Conservation (phyloP, 257 asterid species). For the Solanum megistacrolobum region DNA sequence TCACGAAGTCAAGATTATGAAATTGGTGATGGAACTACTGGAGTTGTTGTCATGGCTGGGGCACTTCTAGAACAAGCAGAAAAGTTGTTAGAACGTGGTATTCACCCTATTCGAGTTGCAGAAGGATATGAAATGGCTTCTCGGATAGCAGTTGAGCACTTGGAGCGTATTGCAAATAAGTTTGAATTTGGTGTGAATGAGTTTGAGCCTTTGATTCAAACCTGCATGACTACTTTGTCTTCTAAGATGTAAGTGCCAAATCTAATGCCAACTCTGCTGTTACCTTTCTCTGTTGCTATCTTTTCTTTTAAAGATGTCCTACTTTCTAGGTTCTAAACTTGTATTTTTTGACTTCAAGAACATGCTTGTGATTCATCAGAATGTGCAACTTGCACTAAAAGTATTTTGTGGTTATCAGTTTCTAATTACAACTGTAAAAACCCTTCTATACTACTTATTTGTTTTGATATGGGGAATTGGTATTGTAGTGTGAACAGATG, state of each 20-base stretch:
- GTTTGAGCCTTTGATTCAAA: slow-evolving; percentile 57
- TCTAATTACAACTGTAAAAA: background rate
- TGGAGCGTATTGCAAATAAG: slow-evolving; percentile 60
- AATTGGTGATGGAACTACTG: slow-evolving; percentile 93
- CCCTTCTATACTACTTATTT: background rate
- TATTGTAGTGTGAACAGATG: slow-evolving; percentile 83
- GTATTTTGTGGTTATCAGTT: background rate
- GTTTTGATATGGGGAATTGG: background rate
- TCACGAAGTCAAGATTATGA: slow-evolving; percentile 90
- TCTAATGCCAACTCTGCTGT: background rate
- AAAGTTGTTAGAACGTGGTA: slow-evolving; percentile 73
- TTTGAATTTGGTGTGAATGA: slow-evolving; percentile 45
- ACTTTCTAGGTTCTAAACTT: background rate
- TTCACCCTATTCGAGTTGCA: slow-evolving; percentile 85
- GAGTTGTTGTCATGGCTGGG: slow-evolving; percentile 97
- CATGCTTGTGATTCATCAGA: background rate
- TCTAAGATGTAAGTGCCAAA: slow-evolving; percentile 75
- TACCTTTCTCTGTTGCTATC: background rate
- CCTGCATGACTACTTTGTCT: slow-evolving; percentile 90
- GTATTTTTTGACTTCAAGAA: background rate
- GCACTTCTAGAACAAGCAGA: slow-evolving; percentile 85
- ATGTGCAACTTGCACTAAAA: background rate
- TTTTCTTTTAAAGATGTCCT: background rate
- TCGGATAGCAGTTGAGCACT: slow-evolving; percentile 68
- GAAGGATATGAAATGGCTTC: slow-evolving; percentile 94